Percentiles rank a stretch among this genome's conserved stretches.
Conservation (phyloP, 768 basidiomycete genomes). For the Pleurotus salmoneostramineus region DNA sequence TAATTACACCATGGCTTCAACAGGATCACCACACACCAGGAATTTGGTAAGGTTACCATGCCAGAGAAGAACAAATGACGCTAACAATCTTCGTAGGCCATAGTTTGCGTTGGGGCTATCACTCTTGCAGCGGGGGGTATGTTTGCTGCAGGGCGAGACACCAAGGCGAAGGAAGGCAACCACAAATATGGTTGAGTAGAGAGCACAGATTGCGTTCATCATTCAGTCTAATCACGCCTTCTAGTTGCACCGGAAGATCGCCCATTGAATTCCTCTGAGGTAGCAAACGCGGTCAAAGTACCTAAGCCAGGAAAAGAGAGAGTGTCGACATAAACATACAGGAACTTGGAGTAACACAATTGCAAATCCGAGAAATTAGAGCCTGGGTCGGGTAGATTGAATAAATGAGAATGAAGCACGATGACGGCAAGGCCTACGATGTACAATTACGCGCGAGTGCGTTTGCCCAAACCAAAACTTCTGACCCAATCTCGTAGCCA, state of each 20-base stretch:
- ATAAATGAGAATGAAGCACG: too few relatives aligned
- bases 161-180: slow-evolving; percentile 9
- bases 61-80: not conserved
- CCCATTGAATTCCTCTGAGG: not conserved
- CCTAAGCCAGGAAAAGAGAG: slow-evolving; percentile 1
- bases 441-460: not conserved
- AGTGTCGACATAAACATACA: not conserved
- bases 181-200: not conserved
- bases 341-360: not conserved
- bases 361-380: not conserved
- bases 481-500: slow-evolving; percentile 37
- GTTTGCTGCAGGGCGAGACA: slow-evolving; percentile 6
- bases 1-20: not conserved
- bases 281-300: not conserved
- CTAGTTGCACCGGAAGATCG: not conserved
- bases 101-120: slow-evolving; percentile 12
- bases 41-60: not conserved
- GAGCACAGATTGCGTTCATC: not conserved
- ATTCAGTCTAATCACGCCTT: not conserved
- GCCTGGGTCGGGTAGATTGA: too few relatives aligned
- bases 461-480: slow-evolving; percentile 16
- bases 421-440: not conserved
- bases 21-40: not conserved
- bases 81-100: not conserved
- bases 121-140: slow-evolving; percentile 9